A percentile compares a stretch with the other conserved stretches of the same genome.
Evolutionary conservation across 768 basidiomycete species (phyloP).

Genomic region (Rubroboletus pulcherrimus): DNA sequence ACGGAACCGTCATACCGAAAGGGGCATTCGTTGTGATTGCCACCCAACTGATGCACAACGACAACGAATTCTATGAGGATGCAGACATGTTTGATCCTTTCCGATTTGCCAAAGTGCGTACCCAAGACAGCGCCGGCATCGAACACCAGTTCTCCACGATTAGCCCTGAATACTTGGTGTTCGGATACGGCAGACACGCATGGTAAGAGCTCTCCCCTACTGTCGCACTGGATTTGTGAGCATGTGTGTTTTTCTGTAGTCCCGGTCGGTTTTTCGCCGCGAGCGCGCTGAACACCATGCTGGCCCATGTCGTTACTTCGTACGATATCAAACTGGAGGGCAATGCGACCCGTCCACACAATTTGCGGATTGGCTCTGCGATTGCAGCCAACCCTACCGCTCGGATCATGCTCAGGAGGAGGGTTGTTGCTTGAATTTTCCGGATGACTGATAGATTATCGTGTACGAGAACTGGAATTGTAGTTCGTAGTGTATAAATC

Average conservation of each 20-base stretch:
- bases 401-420: conserved; percentile 14
- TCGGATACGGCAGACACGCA: conserved; percentile 30
- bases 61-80: conserved; percentile 28
- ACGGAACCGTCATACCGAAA: conserved; percentile 36
- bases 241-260: background rate
- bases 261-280: conserved; percentile 15
- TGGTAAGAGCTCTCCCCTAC: conserved; percentile 1
- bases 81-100: conserved; percentile 18
- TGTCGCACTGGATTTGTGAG: background rate
- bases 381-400: conserved; percentile 2
- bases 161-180: conserved; percentile 31
- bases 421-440: background rate
- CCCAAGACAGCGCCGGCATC: conserved; percentile 26
- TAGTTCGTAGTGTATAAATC: background rate
- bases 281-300: conserved; percentile 7
- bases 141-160: conserved; percentile 36
- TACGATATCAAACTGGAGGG: conserved; percentile 18
- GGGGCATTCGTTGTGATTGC: conserved; percentile 29
- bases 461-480: background rate
- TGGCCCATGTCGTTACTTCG: conserved; percentile 12
- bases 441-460: background rate
- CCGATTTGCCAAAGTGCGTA: conserved; percentile 40
- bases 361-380: background rate
- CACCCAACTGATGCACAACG: conserved; percentile 20
- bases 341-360: background rate